A percentile compares a stretch with the other conserved stretches of the same genome.
These are phyloP conservation scores for Euryodendron excelsum DNA, from an alignment of 148 eudicot genomes.

Conservation along the genomic window DNA sequence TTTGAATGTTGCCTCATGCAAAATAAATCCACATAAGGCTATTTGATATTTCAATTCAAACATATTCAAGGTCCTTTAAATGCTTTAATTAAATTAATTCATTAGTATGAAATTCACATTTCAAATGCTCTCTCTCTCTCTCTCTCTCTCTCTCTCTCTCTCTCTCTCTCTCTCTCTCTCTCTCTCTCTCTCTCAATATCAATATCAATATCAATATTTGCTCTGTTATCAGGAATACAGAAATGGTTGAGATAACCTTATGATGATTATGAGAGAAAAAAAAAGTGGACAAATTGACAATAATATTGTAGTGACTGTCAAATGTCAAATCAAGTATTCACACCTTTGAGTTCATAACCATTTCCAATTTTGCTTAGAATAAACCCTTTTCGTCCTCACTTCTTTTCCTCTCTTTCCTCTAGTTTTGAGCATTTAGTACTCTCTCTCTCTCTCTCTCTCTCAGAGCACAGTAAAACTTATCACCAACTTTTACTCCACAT, in stretches of 20 bases:
- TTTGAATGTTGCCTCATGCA: too few relatives aligned
- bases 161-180: too few relatives aligned
- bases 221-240: neutral
- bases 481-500: neutral
- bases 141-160: too few relatives aligned
- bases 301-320: neutral
- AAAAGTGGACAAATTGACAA: neutral
- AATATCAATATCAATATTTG: neutral
- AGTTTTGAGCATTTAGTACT: neutral
- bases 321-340: neutral
- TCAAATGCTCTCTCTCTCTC: neutral
- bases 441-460: neutral
- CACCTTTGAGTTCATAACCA: neutral
- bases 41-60: neutral
- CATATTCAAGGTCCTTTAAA: neutral
- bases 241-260: neutral
- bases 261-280: neutral
- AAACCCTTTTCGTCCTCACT: neutral
- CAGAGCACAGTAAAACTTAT: neutral
- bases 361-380: neutral
- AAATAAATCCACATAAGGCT: neutral
- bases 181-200: too few relatives aligned
- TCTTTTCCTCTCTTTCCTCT: neutral
- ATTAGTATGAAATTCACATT: too few relatives aligned
- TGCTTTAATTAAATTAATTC: neutral